phyloP scores from a whole-genome alignment of 257 asterid species.

The Rubia yunnanensis region DNA sequence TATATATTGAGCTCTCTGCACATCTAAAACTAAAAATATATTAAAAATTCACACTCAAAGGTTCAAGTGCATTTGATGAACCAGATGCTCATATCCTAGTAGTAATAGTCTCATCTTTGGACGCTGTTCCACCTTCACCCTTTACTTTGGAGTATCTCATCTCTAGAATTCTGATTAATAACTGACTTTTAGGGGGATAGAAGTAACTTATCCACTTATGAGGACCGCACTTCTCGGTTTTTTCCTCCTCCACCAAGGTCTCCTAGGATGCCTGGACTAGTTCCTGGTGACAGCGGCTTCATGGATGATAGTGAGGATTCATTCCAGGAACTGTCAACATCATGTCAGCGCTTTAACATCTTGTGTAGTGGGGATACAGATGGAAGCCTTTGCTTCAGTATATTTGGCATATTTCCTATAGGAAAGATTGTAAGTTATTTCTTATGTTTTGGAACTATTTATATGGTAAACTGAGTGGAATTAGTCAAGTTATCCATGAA shows the following conservation, averaged over 20 bases:
- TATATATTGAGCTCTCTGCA: neutral
- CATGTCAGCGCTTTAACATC: constrained; percentile 67
- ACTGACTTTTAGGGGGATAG: constrained; percentile 48
- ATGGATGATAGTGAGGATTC: constrained; percentile 76
- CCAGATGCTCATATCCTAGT: neutral
- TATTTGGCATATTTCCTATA: constrained; percentile 90
- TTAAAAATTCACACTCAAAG: neutral
- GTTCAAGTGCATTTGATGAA: neutral
- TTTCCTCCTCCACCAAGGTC: constrained; percentile 87
- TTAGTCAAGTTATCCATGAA: neutral
- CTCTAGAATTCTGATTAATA: constrained; percentile 3
- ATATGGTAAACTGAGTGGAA: neutral
- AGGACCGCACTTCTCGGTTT: constrained; percentile 91
- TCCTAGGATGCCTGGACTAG: constrained; percentile 85
- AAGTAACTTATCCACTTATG: constrained; percentile 37
- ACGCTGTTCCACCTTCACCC: neutral
- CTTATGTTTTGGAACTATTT: constrained; percentile 2
- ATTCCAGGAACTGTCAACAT: constrained; percentile 75
- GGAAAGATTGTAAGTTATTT: constrained; percentile 80
- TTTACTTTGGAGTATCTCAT: neutral
- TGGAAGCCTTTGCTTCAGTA: constrained; percentile 82
- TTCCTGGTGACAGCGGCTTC: constrained; percentile 74
- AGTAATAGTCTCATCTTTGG: neutral
- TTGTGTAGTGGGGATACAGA: constrained; percentile 89
- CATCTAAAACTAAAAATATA: neutral